Conservation (phyloP, 306 rosid genomes). For the Gynostemma pentaphyllum region DNA sequence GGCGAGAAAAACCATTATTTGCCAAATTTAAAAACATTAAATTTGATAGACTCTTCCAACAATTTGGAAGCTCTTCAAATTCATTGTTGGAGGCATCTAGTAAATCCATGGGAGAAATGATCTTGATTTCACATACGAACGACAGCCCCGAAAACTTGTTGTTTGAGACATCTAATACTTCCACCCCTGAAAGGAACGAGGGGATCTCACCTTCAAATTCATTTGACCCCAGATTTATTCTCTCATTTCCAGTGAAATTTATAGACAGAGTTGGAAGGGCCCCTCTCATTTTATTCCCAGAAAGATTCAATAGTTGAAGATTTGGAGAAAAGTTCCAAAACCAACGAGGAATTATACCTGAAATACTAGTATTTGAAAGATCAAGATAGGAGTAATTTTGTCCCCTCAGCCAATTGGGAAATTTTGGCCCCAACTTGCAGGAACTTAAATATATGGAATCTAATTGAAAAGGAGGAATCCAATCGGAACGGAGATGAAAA, state of each 20-base stretch:
- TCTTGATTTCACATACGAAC: slow-evolving; percentile 2
- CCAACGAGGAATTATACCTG: slow-evolving; percentile 11
- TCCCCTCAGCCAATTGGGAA: slow-evolving; percentile 13
- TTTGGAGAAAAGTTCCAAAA: background rate
- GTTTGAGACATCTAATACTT: background rate
- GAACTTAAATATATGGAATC: accelerated
- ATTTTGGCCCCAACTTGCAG: background rate
- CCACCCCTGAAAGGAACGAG: background rate
- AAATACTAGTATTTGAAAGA: background rate
- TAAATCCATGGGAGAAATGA: background rate
- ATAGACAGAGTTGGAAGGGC: background rate
- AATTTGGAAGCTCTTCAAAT: slow-evolving; percentile 15
- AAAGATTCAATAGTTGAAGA: background rate
- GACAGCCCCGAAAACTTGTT: background rate
- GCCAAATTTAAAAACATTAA: too few species aligned
- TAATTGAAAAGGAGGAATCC: slow-evolving; percentile 7
- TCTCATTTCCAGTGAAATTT: background rate
- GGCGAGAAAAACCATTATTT: too few species aligned
- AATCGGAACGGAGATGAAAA: background rate
- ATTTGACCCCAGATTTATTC: too few species aligned
- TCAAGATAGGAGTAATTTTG: background rate
- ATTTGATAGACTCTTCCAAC: too few species aligned
- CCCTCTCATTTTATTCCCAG: slow-evolving; percentile 10
- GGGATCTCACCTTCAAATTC: too few species aligned
- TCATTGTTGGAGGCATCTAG: background rate